Conservation (phyloP, 225 moss, liverwort and hornwort species). For the Sphagnum tenellum region DNA sequence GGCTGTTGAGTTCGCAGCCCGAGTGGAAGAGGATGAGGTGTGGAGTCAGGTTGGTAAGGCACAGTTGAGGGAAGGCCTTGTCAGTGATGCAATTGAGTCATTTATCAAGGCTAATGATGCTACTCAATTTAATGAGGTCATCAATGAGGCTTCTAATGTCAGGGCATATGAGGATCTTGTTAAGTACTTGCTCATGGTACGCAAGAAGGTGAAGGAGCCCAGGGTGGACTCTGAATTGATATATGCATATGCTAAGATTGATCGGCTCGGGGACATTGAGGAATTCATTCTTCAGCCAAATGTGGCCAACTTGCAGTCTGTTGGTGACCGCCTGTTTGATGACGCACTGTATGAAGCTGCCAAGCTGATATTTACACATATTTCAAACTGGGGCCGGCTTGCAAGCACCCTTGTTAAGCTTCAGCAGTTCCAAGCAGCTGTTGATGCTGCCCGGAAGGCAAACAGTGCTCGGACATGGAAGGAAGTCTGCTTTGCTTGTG, state of each 20-base stretch:
- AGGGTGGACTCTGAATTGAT: slow-evolving; percentile 56
- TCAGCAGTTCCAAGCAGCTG: slow-evolving; percentile 47
- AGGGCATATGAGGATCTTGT: slow-evolving; percentile 51
- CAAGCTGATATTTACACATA: slow-evolving; percentile 39
- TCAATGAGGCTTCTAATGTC: slow-evolving; percentile 37
- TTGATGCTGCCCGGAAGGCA: slow-evolving; percentile 52
- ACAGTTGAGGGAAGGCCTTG: slow-evolving; percentile 27
- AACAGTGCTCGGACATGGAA: slow-evolving; percentile 50
- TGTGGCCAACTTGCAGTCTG: slow-evolving; percentile 40
- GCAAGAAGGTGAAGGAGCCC: slow-evolving; percentile 48
- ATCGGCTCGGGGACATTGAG: slow-evolving; percentile 28
- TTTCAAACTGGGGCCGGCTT: slow-evolving; percentile 43
- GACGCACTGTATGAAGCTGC: slow-evolving; percentile 43
- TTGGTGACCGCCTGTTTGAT: slow-evolving; percentile 39
- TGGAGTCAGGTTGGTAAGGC: slow-evolving; percentile 95
- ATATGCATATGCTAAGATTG: slow-evolving; percentile 44
- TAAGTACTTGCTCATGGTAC: slow-evolving; percentile 48
- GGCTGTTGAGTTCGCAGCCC: slow-evolving; percentile 79
- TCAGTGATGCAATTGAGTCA: slow-evolving; percentile 39
- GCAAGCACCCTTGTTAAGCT: slow-evolving; percentile 44
- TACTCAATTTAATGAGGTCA: slow-evolving; percentile 42
- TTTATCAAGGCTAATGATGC: slow-evolving; percentile 42
- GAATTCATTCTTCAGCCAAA: slow-evolving; percentile 37
- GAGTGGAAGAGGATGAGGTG: slow-evolving; percentile 85
- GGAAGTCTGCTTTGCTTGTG: slow-evolving; percentile 50